phyloP scores from a whole-genome alignment of 108 stramenopile genomes.

The Skeletonema marinoi region DNA sequence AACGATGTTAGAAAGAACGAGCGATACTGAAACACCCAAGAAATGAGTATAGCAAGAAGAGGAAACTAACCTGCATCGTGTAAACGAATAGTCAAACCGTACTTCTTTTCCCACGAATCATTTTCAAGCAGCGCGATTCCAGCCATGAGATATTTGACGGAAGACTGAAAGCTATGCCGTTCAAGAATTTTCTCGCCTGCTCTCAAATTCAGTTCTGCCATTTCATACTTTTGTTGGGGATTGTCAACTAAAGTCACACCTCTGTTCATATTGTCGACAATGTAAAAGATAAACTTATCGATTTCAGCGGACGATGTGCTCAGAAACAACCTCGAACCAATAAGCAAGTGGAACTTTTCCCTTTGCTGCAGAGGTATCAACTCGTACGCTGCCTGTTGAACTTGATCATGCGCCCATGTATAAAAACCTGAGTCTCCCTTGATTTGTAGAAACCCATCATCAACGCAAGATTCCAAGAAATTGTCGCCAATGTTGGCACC shows the following conservation, averaged over 20 bases:
- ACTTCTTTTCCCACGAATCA: slow-evolving; percentile 61
- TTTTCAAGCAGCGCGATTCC: slow-evolving; percentile 55
- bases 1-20: background rate
- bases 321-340: slow-evolving; percentile 55
- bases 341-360: slow-evolving; percentile 54
- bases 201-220: slow-evolving; percentile 50
- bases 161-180: slow-evolving; percentile 50
- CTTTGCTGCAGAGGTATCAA: slow-evolving; percentile 38
- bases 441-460: slow-evolving; percentile 16
- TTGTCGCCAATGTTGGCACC: slow-evolving; percentile 20
- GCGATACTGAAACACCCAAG: background rate
- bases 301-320: slow-evolving; percentile 35
- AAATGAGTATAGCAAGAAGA: background rate
- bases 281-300: slow-evolving; percentile 39
- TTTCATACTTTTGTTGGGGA: slow-evolving; percentile 20
- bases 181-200: slow-evolving; percentile 56
- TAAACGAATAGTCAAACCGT: slow-evolving; percentile 59
- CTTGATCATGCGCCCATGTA: slow-evolving; percentile 60
- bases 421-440: slow-evolving; percentile 41
- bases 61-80: slow-evolving; percentile 41
- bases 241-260: slow-evolving; percentile 39
- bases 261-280: slow-evolving; percentile 51
- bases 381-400: slow-evolving; percentile 64
- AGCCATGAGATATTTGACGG: slow-evolving; percentile 46
- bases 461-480: slow-evolving; percentile 36